These are phyloP conservation scores for Fusarium stilboides DNA, from an alignment of 2,329 filamentous ascomycete species.

Conservation along the genomic window DNA sequence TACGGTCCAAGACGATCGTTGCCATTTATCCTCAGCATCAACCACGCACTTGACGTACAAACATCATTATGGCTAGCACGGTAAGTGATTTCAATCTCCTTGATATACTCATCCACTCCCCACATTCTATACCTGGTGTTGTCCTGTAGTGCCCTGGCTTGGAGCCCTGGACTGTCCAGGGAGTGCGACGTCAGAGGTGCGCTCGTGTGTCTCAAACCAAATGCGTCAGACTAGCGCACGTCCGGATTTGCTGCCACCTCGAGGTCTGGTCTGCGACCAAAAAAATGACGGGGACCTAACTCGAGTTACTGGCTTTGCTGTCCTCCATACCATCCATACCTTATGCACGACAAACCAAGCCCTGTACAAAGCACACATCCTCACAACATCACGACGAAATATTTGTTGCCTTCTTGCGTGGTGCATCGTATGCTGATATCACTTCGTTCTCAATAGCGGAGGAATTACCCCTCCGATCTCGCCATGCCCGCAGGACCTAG, in stretches of 20 bases:
- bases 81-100: constrained; percentile 21
- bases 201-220: constrained; percentile 56
- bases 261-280: constrained; percentile 41
- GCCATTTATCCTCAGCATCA: neutral
- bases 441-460: constrained; percentile 51
- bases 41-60: no score
- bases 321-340: constrained; percentile 27
- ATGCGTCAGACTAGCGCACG: constrained; percentile 54
- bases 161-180: constrained; percentile 34
- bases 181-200: constrained; percentile 55
- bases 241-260: constrained; percentile 50
- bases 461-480: constrained; percentile 57
- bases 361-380: constrained; percentile 40
- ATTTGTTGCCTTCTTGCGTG: constrained; percentile 23
- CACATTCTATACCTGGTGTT: constrained; percentile 1
- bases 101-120: constrained; percentile 15
- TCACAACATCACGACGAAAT: constrained; percentile 39
- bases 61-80: neutral
- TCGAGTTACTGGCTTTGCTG: constrained; percentile 3
- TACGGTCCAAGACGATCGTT: neutral
- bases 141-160: constrained; percentile 28
- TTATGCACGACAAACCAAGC: constrained; percentile 39
- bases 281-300: constrained; percentile 24
- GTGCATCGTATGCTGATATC: constrained; percentile 40
- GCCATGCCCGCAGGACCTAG: constrained; percentile 54